Conservation (phyloP, 1,139 yeast genomes). For the Sugiyamaella castrensis region DNA sequence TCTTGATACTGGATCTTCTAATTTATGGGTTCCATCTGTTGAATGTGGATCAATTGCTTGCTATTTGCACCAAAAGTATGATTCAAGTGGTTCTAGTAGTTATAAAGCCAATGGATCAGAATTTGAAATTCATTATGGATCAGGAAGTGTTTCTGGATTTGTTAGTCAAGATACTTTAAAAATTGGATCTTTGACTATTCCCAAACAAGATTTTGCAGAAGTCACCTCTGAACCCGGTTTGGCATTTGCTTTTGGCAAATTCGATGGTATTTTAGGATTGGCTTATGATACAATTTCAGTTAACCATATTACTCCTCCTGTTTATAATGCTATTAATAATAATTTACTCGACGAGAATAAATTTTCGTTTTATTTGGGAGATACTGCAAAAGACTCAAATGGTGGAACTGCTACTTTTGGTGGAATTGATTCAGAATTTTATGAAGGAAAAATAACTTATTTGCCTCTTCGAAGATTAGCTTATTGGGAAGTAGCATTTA, state of each 20-base stretch:
- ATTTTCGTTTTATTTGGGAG: slow-evolving; percentile 90
- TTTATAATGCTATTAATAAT: slow-evolving; percentile 79
- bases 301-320: slow-evolving; percentile 84
- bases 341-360: slow-evolving; percentile 79
- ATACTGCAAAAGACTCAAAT: slow-evolving; percentile 59
- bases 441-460: slow-evolving; percentile 82
- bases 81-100: slow-evolving; percentile 72
- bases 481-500: slow-evolving; percentile 96
- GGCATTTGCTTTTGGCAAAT: slow-evolving; percentile 94
- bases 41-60: slow-evolving; percentile 94
- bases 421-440: slow-evolving; percentile 76
- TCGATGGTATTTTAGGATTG: slow-evolving; percentile 94
- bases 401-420: slow-evolving; percentile 96
- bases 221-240: slow-evolving; percentile 96
- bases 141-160: slow-evolving; percentile 89
- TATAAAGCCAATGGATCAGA: slow-evolving; percentile 83
- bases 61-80: slow-evolving; percentile 86
- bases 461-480: slow-evolving; percentile 98
- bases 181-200: slow-evolving; percentile 80
- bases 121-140: slow-evolving; percentile 84
- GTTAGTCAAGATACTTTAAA: slow-evolving; percentile 78
- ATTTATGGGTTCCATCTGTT: slow-evolving; percentile 90
- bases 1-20: slow-evolving; percentile 93
- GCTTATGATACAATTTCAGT: slow-evolving; percentile 91
- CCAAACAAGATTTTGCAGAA: slow-evolving; percentile 91